phyloP scores from a whole-genome alignment of 139 green algal species.

The Nannochloris sp. region DNA sequence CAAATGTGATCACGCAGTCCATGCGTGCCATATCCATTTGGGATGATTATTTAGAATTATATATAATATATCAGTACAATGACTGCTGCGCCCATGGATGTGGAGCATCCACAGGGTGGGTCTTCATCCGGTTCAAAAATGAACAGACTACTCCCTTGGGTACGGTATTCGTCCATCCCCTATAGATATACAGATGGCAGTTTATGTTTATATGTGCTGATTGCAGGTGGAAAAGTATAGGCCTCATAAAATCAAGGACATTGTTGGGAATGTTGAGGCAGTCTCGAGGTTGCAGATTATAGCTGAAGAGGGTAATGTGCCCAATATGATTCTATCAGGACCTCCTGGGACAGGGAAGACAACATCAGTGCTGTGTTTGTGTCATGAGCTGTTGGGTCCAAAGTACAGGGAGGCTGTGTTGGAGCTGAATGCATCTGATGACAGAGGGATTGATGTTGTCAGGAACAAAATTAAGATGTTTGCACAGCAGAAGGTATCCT shows the following conservation, averaged over 20 bases:
- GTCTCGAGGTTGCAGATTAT: conserved; percentile 86
- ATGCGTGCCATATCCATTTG: no score
- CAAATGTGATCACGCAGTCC: no score
- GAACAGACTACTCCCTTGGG: no score
- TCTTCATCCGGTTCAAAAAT: no score
- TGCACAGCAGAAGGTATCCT: conserved; percentile 94
- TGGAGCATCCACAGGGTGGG: no score
- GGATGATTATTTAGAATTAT: no score
- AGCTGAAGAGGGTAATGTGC: conserved; percentile 91
- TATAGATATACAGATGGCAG: no score
- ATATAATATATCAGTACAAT: no score
- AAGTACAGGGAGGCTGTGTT: conserved; percentile 85
- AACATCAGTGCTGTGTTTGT: conserved; percentile 86
- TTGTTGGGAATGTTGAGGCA: conserved; percentile 92
- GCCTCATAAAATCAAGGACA: conserved; percentile 72
- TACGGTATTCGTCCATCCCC: no score
- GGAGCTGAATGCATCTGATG: conserved; percentile 96
- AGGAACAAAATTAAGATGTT: conserved; percentile 99
- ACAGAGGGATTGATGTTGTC: conserved; percentile 96
- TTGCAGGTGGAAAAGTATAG: conserved; percentile 93
- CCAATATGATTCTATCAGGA: conserved; percentile 91
- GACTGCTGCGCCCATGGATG: no score
- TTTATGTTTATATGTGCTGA: neutral
- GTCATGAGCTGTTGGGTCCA: conserved; percentile 77
- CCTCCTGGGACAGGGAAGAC: conserved; percentile 97